Base-by-base conservation (phyloP, 345 rosid species). In the Aegle marmelos region DNA sequence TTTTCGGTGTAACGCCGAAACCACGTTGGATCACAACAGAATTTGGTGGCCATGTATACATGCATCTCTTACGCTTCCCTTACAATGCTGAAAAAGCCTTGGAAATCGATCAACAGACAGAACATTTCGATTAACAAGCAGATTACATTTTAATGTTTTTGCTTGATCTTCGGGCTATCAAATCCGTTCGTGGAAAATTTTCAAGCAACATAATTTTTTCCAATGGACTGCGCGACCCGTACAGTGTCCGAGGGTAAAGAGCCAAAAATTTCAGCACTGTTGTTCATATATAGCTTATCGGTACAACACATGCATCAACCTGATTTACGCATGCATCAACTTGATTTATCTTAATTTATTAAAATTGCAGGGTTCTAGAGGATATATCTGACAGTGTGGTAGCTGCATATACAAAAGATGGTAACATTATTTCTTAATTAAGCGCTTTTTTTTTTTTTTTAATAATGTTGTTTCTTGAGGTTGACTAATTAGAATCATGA, bases 131-230 rank as follows among this genome's bases (percentile, higher is more conserved):
- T 13, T 11, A 45, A 45, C 4, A 45, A 45, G 17, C 50, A 11
- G 13, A 11, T 13, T 11, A 3, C 17, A 11, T 13, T 45, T 45
- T 45, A 45, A 3, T 13, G 50, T 45, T 13, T 45, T 45, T 45
- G 50, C 17, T 1, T 48, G 58, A 66, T 66, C 14, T 56, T 25
- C 86, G 85, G 92, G 81, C 84, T 74, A 77, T 87, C 76, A 87
- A 84, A 70, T 75, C 85, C 48, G 81, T 82, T 14, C 87, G 84
- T 0, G 56, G 39, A 69, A 78, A 64, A 64, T 89, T 89, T 72
- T 90, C 82, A 34, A 87, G 86, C 89, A 85, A 89, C 85, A 89
- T 89, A 21, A 85, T 89, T 13, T 89, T 85, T 68, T 82, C 91
- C 50, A 83, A 87, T 73, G 87, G 91, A 69, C 69, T 86, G 22